Percentiles rank a stretch among this genome's conserved stretches.
phyloP scores from a whole-genome alignment of 164 flowering plant species.

The Protea cynaroides region DNA sequence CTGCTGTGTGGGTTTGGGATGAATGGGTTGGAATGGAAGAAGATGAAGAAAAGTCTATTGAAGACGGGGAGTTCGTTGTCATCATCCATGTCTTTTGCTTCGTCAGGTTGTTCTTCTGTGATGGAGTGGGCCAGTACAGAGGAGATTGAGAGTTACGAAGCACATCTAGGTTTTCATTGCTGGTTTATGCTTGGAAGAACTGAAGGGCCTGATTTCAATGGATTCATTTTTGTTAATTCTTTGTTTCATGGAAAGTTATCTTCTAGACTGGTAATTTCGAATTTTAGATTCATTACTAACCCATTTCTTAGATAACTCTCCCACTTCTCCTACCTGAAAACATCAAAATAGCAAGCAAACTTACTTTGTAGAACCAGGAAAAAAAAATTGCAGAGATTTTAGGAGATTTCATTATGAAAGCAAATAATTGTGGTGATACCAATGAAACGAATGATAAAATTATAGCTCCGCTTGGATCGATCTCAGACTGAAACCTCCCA shows the following conservation, averaged over 20 bases:
- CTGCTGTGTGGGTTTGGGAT: slow-evolving; percentile 25
- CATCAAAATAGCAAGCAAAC: no score
- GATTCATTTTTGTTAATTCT: background rate
- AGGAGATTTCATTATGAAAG: no score
- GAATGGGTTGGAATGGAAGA: slow-evolving; percentile 41
- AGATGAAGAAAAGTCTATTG: slow-evolving; percentile 39
- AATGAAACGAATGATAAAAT: no score
- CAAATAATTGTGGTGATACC: no score
- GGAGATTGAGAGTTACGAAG: slow-evolving; percentile 45
- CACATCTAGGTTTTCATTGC: slow-evolving; percentile 53
- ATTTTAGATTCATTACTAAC: slow-evolving; percentile 18
- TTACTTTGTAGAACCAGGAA: no score
- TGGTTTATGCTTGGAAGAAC: slow-evolving; percentile 71
- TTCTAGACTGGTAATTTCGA: slow-evolving; percentile 2
- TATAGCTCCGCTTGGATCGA: no score
- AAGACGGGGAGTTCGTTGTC: slow-evolving; percentile 49
- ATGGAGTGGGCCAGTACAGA: slow-evolving; percentile 80
- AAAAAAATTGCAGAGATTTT: no score
- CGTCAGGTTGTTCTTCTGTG: slow-evolving; percentile 56
- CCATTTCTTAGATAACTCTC: no score
- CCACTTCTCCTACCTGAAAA: no score
- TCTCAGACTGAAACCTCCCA: no score
- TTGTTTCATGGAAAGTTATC: background rate
- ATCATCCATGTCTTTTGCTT: slow-evolving; percentile 57
- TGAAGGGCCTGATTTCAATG: slow-evolving; percentile 12